Percentiles rank a stretch among this genome's conserved stretches.
Conservation (phyloP, 495 filamentous ascomycete species). For the Physcia stellaris region DNA sequence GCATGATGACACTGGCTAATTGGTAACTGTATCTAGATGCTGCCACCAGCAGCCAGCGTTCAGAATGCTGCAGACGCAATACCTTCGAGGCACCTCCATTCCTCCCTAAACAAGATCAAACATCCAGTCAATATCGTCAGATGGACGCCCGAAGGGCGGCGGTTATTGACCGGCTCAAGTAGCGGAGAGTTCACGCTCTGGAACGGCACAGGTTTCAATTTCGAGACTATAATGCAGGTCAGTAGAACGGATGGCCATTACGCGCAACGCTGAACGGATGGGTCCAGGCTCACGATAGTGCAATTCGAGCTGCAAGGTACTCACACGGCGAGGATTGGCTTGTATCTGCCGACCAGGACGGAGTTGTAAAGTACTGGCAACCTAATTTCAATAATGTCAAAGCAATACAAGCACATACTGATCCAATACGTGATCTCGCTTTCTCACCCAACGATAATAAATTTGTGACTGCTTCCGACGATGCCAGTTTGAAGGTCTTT, state of each 20-base stretch:
- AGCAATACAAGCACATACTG: constrained; percentile 77
- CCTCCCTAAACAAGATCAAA: constrained; percentile 93
- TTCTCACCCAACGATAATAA: constrained; percentile 89
- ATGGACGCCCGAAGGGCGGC: constrained; percentile 92
- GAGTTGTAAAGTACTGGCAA: constrained; percentile 96
- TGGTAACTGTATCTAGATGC: constrained; percentile 42
- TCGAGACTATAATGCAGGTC: constrained; percentile 94
- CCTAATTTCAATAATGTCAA: constrained; percentile 99
- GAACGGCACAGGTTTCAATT: constrained; percentile 98
- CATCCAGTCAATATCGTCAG: constrained; percentile 94
- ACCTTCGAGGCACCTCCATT: constrained; percentile 80
- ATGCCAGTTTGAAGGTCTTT: constrained; percentile 84
- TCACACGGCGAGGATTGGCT: constrained; percentile 95
- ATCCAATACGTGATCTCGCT: constrained; percentile 81
- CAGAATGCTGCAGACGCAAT: constrained; percentile 67
- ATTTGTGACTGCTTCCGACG: constrained; percentile 92
- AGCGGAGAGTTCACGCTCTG: constrained; percentile 97
- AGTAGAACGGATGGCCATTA: constrained; percentile 11
- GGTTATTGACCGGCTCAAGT: constrained; percentile 81
- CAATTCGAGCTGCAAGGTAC: constrained; percentile 76
- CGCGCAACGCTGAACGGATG: constrained; percentile 1
- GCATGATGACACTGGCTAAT: background rate
- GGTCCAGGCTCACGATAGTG: constrained; percentile 70
- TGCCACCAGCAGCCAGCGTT: constrained; percentile 64
- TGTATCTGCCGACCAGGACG: constrained; percentile 87